Conservation (phyloP, 2,329 filamentous ascomycete species). For the Penicillium sp. region DNA sequence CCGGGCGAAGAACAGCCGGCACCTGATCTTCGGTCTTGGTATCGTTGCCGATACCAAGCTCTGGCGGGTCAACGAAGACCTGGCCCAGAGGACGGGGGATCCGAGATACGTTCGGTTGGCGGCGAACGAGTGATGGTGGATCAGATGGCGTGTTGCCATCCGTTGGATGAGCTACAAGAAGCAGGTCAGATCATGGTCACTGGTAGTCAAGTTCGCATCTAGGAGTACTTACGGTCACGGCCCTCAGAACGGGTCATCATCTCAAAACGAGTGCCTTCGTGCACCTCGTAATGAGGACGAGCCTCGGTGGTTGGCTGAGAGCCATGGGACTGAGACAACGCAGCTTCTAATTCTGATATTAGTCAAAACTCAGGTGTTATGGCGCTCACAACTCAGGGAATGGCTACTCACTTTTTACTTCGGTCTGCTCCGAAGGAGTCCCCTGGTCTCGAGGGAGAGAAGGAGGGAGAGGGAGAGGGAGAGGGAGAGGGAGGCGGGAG, state of each 20-base stretch:
- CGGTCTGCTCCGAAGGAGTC: slow-evolving; percentile 6
- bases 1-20: background rate
- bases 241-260: background rate
- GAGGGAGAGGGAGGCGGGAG: background rate
- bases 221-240: background rate
- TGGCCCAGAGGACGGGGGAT: slow-evolving; percentile 1
- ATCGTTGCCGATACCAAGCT: background rate
- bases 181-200: background rate
- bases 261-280: background rate
- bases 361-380: background rate
- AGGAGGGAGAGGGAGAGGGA: no score
- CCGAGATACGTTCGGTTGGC: background rate
- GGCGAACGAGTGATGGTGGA: background rate
- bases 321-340: background rate
- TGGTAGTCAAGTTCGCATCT: background rate
- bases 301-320: background rate
- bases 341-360: slow-evolving; percentile 5
- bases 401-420: slow-evolving; percentile 3
- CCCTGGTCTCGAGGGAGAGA: background rate
- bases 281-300: background rate
- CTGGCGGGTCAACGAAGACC: background rate
- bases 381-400: background rate
- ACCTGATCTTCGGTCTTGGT: background rate
- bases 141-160: background rate
- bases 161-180: background rate